These are phyloP conservation scores for Nothophaeocryptopus gaeumannii DNA, from an alignment of 2,329 filamentous ascomycete genomes.

Conservation along the genomic window DNA sequence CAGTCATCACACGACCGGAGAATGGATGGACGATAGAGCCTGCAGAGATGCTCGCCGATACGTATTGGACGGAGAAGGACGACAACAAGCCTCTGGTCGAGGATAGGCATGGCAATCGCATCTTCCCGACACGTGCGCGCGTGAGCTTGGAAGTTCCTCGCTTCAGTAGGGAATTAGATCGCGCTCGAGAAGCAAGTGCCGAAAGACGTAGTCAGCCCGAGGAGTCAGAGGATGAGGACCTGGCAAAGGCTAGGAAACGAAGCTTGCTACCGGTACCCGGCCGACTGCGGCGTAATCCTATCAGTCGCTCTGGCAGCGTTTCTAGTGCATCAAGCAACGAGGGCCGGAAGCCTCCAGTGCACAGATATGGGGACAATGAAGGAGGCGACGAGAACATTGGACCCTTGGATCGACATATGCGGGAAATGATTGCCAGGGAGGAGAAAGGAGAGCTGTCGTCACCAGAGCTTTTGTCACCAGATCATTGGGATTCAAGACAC, in stretches of 20 bases:
- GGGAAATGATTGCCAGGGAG: constrained; percentile 44
- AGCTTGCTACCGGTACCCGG: constrained; percentile 22
- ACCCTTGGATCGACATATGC: constrained; percentile 47
- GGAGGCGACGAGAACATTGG: constrained; percentile 44
- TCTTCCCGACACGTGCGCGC: constrained; percentile 55
- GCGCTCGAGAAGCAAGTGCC: constrained; percentile 5
- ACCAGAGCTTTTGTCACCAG: constrained; percentile 41
- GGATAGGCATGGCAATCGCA: constrained; percentile 69
- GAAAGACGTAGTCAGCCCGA: constrained; percentile 14
- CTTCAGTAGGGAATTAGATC: constrained; percentile 23
- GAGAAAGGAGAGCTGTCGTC: constrained; percentile 37
- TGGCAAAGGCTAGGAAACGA: constrained; percentile 4
- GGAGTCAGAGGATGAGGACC: constrained; percentile 18
- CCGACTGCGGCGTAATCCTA: constrained; percentile 23
- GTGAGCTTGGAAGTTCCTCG: constrained; percentile 24
- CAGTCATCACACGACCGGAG: constrained; percentile 67
- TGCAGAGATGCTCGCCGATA: constrained; percentile 82
- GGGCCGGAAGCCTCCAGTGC: constrained; percentile 42
- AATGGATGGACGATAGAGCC: constrained; percentile 84
- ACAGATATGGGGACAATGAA: constrained; percentile 44
- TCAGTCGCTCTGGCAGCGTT: constrained; percentile 26
- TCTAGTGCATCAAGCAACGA: constrained; percentile 31
- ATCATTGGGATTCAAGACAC: constrained; percentile 36
- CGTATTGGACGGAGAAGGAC: constrained; percentile 83
- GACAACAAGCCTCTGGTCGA: constrained; percentile 79